Percentiles rank a stretch among this genome's conserved stretches.
Evolutionary conservation across 805 yeast species (phyloP).

Genomic region (Millerozyma acaciae): DNA sequence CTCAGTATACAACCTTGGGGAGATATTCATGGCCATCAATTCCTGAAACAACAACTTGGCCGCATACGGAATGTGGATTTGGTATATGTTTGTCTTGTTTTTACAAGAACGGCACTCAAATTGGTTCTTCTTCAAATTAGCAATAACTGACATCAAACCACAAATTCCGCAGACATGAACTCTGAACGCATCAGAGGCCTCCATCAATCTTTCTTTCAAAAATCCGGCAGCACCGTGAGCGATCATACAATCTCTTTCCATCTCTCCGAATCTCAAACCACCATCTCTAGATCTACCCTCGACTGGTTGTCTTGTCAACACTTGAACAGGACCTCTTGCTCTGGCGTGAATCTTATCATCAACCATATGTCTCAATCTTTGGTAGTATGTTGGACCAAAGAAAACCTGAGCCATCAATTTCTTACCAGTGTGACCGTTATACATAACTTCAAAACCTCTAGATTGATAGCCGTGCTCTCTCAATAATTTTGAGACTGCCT

Average conservation of each 20-base stretch:
- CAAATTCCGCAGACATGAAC: slow-evolving; percentile 98
- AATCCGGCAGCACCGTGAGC: slow-evolving; percentile 99
- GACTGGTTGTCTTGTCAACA: slow-evolving; percentile 95
- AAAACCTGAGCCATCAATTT: slow-evolving; percentile 96
- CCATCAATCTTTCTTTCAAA: slow-evolving; percentile 96
- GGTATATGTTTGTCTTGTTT: slow-evolving; percentile 96
- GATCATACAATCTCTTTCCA: slow-evolving; percentile 99
- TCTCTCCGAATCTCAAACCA: slow-evolving; percentile 98
- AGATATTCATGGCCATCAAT: slow-evolving; percentile 98
- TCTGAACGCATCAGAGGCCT: slow-evolving; percentile 97
- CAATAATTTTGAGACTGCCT: slow-evolving; percentile 86
- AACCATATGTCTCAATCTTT: slow-evolving; percentile 98
- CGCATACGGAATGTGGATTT: slow-evolving; percentile 96
- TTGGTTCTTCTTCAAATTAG: slow-evolving; percentile 94
- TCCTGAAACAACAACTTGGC: slow-evolving; percentile 98
- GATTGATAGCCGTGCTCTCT: slow-evolving; percentile 97
- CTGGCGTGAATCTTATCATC: slow-evolving; percentile 99
- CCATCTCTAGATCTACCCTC: slow-evolving; percentile 99
- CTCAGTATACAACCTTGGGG: slow-evolving; percentile 96
- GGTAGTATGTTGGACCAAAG: slow-evolving; percentile 99
- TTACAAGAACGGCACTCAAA: slow-evolving; percentile 98
- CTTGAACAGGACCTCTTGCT: slow-evolving; percentile 98
- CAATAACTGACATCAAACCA: slow-evolving; percentile 97
- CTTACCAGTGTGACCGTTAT: slow-evolving; percentile 98
- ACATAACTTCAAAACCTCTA: slow-evolving; percentile 98